Base-by-base conservation (phyloP, 257 asterid species). In the Fraxinus anomala region DNA sequence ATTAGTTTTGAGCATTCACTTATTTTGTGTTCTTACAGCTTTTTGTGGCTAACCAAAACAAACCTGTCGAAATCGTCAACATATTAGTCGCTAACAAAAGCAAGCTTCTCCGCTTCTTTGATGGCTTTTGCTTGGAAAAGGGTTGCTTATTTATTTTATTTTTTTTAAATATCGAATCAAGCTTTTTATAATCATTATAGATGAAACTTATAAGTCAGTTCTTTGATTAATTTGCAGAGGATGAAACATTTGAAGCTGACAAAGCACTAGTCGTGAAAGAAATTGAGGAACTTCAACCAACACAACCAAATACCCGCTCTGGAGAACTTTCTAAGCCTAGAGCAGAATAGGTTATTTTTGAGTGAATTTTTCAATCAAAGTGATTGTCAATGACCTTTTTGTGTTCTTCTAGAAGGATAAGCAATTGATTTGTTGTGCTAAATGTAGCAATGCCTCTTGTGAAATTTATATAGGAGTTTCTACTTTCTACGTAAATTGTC, bases 1-100 rank as follows among this genome's bases (percentile, higher is more conserved):
- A 30, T 63, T 37, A 56, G 42, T 70, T 78, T 73, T 61, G 8
- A 37, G 5, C 7, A 9, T 80, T 77, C 19, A 76, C 66, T 39
- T 44, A 21, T 39, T 23, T 6, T 13, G 39, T 74, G 28, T 79
- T 21, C 31, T 75, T 77, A 80, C 88, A 94, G 97, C 98, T 96
- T 47, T 96, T 93, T 36, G 98, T 96, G 81, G 99, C 98, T 68
- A 93, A 96, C 84, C 89, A 88, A 84, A 82, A 89, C 82, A 96
- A 92, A 79, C 97, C 98, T 30, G 65, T 80, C 1, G 97, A 92
- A 69, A 83, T 96, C 44, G 76, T 79, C 85, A 89, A 86, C 91
- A 89, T 93, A 67, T 87, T 96, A 5, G 90, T 82, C 31, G 94
- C 90, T 73, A 93, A 96, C 77, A 84, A 87, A 84, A 86, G 80